Conservation (phyloP, 2,329 filamentous ascomycete genomes). For the Colletotrichum coccodes region DNA sequence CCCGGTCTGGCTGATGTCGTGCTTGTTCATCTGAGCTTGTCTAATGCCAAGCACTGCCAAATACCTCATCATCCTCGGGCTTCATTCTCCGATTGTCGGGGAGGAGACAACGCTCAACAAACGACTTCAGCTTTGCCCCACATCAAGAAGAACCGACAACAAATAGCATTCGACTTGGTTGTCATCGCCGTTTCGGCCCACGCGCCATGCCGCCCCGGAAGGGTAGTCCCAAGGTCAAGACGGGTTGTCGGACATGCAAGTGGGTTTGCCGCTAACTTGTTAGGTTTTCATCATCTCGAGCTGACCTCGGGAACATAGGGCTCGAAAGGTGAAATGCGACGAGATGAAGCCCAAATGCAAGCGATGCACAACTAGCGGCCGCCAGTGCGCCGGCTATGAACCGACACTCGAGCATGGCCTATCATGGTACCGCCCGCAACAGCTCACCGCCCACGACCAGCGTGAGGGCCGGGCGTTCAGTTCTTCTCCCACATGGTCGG, state of each 20-base stretch:
- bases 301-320: constrained; percentile 43
- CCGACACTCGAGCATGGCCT: constrained; percentile 21
- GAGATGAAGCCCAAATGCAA: constrained; percentile 63
- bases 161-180: not conserved
- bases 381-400: constrained; percentile 43
- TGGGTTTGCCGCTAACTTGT: constrained; percentile 44
- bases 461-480: constrained; percentile 33
- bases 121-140: not conserved
- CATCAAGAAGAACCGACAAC: not conserved
- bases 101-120: not conserved
- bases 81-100: not conserved
- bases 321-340: constrained; percentile 67
- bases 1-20: constrained; percentile 15
- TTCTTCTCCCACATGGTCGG: constrained; percentile 31
- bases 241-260: constrained; percentile 67
- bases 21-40: constrained; percentile 9
- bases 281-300: not conserved
- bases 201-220: constrained; percentile 24
- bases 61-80: not conserved
- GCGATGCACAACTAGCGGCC: constrained; percentile 64
- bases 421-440: constrained; percentile 31
- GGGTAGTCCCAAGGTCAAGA: constrained; percentile 50
- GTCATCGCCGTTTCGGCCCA: not conserved
- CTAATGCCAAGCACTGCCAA: not conserved
- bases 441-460: constrained; percentile 33